A percentile compares a stretch with the other conserved stretches of the same genome.
phyloP scores from a whole-genome alignment of 176 grass and related monocot genomes.

The Bonia amplexicaulis region DNA sequence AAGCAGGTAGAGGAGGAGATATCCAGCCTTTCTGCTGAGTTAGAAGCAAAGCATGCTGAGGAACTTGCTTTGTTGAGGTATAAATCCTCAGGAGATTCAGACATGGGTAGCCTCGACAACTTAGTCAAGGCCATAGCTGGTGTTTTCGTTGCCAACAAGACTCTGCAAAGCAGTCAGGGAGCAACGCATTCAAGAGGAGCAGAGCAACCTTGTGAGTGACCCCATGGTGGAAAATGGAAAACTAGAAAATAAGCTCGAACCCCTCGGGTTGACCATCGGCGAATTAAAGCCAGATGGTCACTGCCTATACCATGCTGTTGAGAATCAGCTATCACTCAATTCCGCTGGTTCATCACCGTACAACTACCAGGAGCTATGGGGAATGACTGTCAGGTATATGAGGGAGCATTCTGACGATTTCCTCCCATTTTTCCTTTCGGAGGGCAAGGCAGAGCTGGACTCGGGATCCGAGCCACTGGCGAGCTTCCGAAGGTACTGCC shows the following conservation, averaged over 20 bases:
- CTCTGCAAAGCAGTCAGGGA: conserved; percentile 70
- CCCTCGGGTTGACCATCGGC: conserved; percentile 61
- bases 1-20: conserved; percentile 93
- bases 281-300: conserved; percentile 92
- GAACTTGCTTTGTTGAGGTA: conserved; percentile 78
- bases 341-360: background rate
- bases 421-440: conserved; percentile 83
- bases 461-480: conserved; percentile 31
- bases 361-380: conserved; percentile 42
- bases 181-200: conserved; percentile 88
- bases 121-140: conserved; percentile 86
- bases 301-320: conserved; percentile 81
- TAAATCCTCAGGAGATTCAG: conserved; percentile 38
- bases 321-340: conserved; percentile 68
- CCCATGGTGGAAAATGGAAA: conserved; percentile 70
- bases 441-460: conserved; percentile 50
- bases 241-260: conserved; percentile 62
- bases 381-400: conserved; percentile 79
- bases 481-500: conserved; percentile 68
- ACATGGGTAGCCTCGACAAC: conserved; percentile 63
- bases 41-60: conserved; percentile 65
- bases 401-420: conserved; percentile 55
- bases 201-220: conserved; percentile 68
- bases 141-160: conserved; percentile 51
- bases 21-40: conserved; percentile 46